phyloP scores from a whole-genome alignment of 2,329 filamentous ascomycete species.

The Hypoxylon sp. region DNA sequence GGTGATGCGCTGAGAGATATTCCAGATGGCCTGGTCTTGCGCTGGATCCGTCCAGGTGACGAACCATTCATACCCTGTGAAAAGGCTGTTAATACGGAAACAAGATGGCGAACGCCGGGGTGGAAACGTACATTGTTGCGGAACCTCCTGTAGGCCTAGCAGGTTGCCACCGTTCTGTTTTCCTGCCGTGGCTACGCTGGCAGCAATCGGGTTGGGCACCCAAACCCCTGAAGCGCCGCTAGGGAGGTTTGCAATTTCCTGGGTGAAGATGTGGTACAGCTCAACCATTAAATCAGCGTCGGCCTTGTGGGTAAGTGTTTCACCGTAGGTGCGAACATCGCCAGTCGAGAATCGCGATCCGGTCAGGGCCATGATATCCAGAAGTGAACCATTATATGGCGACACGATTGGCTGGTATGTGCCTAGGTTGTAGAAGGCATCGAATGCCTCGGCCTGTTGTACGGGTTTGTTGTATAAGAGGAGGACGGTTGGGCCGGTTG shows the following conservation, averaged over 20 bases:
- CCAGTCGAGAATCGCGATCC: conserved; percentile 36
- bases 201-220: conserved; percentile 42
- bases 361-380: conserved; percentile 37
- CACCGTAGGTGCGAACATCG: conserved; percentile 38
- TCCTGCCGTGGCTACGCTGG: conserved; percentile 38
- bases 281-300: conserved; percentile 39
- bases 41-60: conserved; percentile 39
- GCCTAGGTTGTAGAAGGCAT: conserved; percentile 38
- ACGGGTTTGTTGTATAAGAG: conserved; percentile 36
- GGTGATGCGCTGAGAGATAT: conserved; percentile 34
- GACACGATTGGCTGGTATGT: conserved; percentile 27
- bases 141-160: conserved; percentile 32
- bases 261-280: conserved; percentile 35
- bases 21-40: conserved; percentile 32
- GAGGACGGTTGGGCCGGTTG: conserved; percentile 39
- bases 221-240: conserved; percentile 34
- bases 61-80: conserved; percentile 43
- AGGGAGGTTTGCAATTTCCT: conserved; percentile 40
- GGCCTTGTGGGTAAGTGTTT: conserved; percentile 40
- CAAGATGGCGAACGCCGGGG: background rate
- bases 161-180: conserved; percentile 42
- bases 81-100: conserved; percentile 7
- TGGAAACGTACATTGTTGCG: conserved; percentile 41
- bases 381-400: conserved; percentile 34
- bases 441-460: conserved; percentile 32